Evolutionary conservation across 768 basidiomycete genomes (phyloP).

Genomic region (Auriscalpium microsporum): DNA sequence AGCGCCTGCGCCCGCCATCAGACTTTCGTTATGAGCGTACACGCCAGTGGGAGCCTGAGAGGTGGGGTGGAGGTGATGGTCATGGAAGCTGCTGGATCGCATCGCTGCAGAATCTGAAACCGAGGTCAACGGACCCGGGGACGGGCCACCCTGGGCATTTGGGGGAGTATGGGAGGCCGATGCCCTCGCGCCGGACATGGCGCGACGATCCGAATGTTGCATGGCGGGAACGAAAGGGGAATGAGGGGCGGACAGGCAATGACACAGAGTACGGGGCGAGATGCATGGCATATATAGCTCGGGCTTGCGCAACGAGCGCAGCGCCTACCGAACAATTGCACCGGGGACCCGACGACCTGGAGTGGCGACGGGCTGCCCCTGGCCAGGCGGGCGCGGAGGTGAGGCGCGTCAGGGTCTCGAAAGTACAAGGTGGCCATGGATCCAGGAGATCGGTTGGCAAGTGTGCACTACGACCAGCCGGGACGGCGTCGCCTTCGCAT

Average conservation of each 20-base stretch:
- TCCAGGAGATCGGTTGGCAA: background rate
- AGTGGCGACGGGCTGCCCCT: background rate
- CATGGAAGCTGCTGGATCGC: no score
- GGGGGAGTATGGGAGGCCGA: background rate
- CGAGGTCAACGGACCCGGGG: background rate
- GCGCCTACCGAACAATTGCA: background rate
- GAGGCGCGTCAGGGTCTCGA: background rate
- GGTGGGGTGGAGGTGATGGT: background rate
- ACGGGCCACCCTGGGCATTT: background rate
- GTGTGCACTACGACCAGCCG: background rate
- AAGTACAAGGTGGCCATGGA: background rate
- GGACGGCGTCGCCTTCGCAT: background rate
- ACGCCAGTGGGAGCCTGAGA: background rate
- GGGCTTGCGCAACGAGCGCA: background rate
- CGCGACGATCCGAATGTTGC: background rate
- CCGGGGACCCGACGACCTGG: background rate
- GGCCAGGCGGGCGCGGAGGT: background rate
- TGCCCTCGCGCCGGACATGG: background rate
- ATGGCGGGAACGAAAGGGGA: background rate
- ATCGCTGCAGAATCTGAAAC: background rate
- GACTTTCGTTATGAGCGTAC: background rate
- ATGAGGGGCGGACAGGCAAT: background rate
- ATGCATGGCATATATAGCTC: background rate
- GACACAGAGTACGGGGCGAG: background rate
- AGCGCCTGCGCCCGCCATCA: background rate